Percentiles rank a stretch among this genome's conserved stretches.
These are phyloP conservation scores for Massarina eburnea DNA, from an alignment of 2,329 filamentous ascomycete genomes.

Conservation along the genomic window DNA sequence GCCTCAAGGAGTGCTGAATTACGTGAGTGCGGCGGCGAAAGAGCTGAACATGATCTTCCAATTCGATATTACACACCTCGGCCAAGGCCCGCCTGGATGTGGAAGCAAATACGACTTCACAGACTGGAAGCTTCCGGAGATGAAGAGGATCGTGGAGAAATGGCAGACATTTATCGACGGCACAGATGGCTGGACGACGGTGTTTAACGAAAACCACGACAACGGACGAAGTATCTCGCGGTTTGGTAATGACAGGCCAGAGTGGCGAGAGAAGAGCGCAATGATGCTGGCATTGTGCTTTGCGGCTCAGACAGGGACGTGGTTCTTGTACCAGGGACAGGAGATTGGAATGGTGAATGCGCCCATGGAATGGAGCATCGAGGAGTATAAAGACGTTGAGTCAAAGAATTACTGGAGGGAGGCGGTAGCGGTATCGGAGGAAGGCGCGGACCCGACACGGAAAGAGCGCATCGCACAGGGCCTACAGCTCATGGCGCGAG, in stretches of 20 bases:
- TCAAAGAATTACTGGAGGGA: slow-evolving; percentile 46
- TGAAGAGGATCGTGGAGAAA: slow-evolving; percentile 45
- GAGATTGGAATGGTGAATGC: slow-evolving; percentile 64
- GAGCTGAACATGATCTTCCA: slow-evolving; percentile 55
- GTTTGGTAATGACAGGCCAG: slow-evolving; percentile 51
- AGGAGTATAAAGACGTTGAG: slow-evolving; percentile 68
- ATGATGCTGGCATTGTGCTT: slow-evolving; percentile 59
- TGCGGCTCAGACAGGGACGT: slow-evolving; percentile 53
- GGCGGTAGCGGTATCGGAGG: slow-evolving; percentile 28
- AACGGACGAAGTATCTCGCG: slow-evolving; percentile 59
- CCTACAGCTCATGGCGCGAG: slow-evolving; percentile 63
- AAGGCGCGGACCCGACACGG: slow-evolving; percentile 34
- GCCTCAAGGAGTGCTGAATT: slow-evolving; percentile 45
- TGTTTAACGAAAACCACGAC: slow-evolving; percentile 67
- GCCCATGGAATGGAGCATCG: slow-evolving; percentile 52
- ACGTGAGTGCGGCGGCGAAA: slow-evolving; percentile 44
- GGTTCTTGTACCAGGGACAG: slow-evolving; percentile 63
- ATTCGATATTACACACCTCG: slow-evolving; percentile 46
- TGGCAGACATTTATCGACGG: slow-evolving; percentile 55
- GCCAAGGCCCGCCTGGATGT: slow-evolving; percentile 38
- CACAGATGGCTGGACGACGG: slow-evolving; percentile 56
- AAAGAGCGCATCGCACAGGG: slow-evolving; percentile 45
- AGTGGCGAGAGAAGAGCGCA: slow-evolving; percentile 49
- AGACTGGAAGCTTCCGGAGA: slow-evolving; percentile 46
- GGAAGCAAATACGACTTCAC: slow-evolving; percentile 34